Evolutionary conservation across 2,329 filamentous ascomycete genomes (phyloP).

Genomic region (Coniochaeta prunicola): DNA sequence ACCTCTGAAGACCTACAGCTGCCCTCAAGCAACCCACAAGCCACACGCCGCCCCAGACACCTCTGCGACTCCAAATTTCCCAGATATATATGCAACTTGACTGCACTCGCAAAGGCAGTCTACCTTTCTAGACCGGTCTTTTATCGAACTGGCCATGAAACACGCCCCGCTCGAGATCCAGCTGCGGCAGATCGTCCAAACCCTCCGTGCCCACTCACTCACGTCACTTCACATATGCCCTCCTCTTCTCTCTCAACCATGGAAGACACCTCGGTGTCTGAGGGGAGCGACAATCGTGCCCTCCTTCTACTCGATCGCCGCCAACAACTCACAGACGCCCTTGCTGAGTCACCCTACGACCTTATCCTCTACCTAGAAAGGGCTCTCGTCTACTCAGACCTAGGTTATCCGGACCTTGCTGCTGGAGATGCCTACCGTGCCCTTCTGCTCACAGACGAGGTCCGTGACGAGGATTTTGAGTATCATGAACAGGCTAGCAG

Average conservation of each 20-base stretch:
- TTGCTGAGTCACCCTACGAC: constrained; percentile 50
- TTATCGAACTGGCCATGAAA: background rate
- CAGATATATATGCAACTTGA: background rate
- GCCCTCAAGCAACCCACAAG: background rate
- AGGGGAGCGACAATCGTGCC: constrained; percentile 29
- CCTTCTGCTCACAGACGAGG: constrained; percentile 77
- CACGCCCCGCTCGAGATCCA: background rate
- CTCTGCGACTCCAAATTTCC: background rate
- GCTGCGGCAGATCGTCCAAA: constrained; percentile 1
- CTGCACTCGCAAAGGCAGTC: background rate
- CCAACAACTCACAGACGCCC: constrained; percentile 46
- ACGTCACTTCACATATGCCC: constrained; percentile 1
- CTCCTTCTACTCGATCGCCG: constrained; percentile 46
- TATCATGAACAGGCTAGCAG: constrained; percentile 65
- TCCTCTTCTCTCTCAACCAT: constrained; percentile 10
- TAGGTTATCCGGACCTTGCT: constrained; percentile 86
- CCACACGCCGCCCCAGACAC: background rate
- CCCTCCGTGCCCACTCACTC: background rate
- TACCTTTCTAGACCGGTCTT: constrained; percentile 1
- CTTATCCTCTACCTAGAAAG: constrained; percentile 60
- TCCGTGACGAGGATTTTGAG: constrained; percentile 71
- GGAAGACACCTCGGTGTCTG: constrained; percentile 17
- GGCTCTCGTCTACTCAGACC: constrained; percentile 60
- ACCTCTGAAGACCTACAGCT: background rate
- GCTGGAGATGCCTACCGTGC: constrained; percentile 86